Percentiles rank a stretch among this genome's conserved stretches.
Conservation (phyloP, 331 rosid genomes). For the Cydonia oblonga region DNA sequence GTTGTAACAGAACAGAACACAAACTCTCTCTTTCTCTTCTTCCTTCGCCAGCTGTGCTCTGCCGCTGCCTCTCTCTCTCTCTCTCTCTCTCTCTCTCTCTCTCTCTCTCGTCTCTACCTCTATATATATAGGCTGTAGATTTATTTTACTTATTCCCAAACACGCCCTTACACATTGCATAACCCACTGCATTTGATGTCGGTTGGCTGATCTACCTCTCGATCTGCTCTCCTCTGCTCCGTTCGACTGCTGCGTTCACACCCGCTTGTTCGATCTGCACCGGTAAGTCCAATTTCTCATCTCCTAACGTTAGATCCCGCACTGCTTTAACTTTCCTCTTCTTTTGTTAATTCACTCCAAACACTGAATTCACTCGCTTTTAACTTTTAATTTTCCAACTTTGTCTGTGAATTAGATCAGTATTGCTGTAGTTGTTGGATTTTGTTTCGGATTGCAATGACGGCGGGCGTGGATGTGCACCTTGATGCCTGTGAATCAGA, state of each 20-base stretch:
- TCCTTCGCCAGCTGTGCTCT: not conserved
- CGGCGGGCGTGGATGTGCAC: slow-evolving; percentile 36
- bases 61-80: not conserved
- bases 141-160: not conserved
- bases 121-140: not conserved
- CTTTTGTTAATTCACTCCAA: not conserved
- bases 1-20: not conserved
- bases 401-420: not conserved
- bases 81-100: not conserved
- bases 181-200: not conserved
- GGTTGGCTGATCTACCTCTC: slow-evolving; percentile 7
- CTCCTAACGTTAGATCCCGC: not conserved
- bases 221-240: not conserved
- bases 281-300: not conserved
- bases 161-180: not conserved
- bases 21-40: not conserved
- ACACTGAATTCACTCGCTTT: not conserved
- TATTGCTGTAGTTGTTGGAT: not conserved
- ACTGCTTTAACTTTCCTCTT: not conserved
- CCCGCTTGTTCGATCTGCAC: not conserved
- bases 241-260: not conserved
- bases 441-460: slow-evolving; percentile 25
- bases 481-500: slow-evolving; percentile 34
- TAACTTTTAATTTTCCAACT: not conserved
- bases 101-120: too few relatives aligned